A percentile compares a stretch with the other conserved stretches of the same genome.
Evolutionary conservation across 1,139 yeast species (phyloP).

Genomic region (Meyerozyma smithsonii): DNA sequence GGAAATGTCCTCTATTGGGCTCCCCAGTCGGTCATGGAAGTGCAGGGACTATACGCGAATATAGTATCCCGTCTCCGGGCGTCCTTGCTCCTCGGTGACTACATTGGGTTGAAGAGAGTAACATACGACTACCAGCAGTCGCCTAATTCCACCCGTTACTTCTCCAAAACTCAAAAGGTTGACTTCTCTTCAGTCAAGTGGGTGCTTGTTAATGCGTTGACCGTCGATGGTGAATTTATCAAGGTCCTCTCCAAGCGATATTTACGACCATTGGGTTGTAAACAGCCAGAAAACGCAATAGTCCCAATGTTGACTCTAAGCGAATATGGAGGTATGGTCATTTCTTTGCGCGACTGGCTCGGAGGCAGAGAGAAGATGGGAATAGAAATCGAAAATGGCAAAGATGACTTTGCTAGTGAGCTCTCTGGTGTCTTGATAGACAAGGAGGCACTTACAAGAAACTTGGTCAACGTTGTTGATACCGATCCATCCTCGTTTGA

Average conservation of each 20-base stretch:
- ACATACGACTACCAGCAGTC: slow-evolving; percentile 90
- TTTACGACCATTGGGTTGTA: slow-evolving; percentile 86
- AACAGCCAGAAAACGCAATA: slow-evolving; percentile 68
- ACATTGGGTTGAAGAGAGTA: slow-evolving; percentile 85
- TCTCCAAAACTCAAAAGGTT: slow-evolving; percentile 69
- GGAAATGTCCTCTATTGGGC: slow-evolving; percentile 84
- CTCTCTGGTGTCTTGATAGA: slow-evolving; percentile 74
- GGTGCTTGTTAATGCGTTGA: slow-evolving; percentile 88
- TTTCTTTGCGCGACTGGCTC: slow-evolving; percentile 88
- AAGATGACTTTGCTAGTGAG: slow-evolving; percentile 36
- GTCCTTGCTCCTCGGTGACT: slow-evolving; percentile 75
- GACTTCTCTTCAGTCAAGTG: slow-evolving; percentile 79
- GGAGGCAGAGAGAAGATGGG: slow-evolving; percentile 63
- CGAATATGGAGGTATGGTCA: slow-evolving; percentile 96
- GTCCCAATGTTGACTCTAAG: slow-evolving; percentile 86
- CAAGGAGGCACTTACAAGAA: slow-evolving; percentile 74
- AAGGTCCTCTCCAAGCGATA: slow-evolving; percentile 89
- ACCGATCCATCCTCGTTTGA: slow-evolving; percentile 54
- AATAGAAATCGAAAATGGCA: slow-evolving; percentile 27
- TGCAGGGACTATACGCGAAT: slow-evolving; percentile 86
- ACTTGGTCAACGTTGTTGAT: slow-evolving; percentile 66
- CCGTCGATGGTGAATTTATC: slow-evolving; percentile 91
- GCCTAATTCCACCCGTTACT: slow-evolving; percentile 80
- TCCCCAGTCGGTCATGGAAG: slow-evolving; percentile 68
- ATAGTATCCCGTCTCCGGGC: slow-evolving; percentile 68